Conservation (phyloP, 257 asterid genomes). For the Nicotiana tomentosiformis region DNA sequence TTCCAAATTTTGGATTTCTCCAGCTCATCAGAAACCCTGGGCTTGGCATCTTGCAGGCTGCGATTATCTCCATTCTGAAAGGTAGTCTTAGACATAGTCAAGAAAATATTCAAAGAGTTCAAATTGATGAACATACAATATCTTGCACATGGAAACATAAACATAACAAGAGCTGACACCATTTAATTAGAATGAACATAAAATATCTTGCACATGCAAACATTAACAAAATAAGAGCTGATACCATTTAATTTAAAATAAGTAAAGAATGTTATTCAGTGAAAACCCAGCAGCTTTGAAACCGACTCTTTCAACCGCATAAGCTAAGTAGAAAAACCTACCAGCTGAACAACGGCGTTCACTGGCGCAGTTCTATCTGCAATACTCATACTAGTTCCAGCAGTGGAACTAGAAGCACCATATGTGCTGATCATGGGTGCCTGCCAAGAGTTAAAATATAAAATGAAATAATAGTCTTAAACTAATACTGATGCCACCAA, state of each 20-base stretch:
- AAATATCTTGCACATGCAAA: background rate
- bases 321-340: slow-evolving; percentile 16
- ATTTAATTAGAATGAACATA: background rate
- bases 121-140: background rate
- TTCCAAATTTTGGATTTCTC: slow-evolving; percentile 52
- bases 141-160: background rate
- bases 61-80: slow-evolving; percentile 43
- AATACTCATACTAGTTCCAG: slow-evolving; percentile 23
- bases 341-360: slow-evolving; percentile 31
- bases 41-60: slow-evolving; percentile 33
- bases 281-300: background rate
- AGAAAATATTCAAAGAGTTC: background rate
- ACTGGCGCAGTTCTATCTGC: slow-evolving; percentile 38
- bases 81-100: background rate
- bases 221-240: background rate
- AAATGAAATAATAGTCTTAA: background rate
- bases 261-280: background rate
- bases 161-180: too few relatives aligned
- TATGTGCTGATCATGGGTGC: slow-evolving; percentile 19
- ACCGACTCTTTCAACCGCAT: background rate
- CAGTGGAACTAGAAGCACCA: slow-evolving; percentile 43
- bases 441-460: background rate
- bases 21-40: slow-evolving; percentile 41
- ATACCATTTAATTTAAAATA: background rate
- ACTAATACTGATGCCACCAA: background rate